Percentiles rank a stretch among this genome's conserved stretches.
Evolutionary conservation across 2,329 filamentous ascomycete genomes (phyloP).

Genomic region (Pseudogymnoascus sp.): DNA sequence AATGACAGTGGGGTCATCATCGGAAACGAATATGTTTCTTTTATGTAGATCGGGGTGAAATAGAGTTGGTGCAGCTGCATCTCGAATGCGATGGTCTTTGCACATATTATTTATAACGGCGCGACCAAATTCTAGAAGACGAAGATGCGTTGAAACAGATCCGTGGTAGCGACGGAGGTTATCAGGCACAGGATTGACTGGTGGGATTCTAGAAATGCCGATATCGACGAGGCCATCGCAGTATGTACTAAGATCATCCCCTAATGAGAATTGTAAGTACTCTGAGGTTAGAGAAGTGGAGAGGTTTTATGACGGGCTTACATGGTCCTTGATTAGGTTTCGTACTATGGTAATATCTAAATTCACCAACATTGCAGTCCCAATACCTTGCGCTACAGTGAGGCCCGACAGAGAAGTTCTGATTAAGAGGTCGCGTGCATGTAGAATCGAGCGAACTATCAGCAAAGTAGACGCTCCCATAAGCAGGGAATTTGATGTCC

Average conservation of each 20-base stretch:
- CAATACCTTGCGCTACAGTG: constrained; percentile 16
- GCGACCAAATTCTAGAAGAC: constrained; percentile 27
- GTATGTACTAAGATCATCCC: constrained; percentile 30
- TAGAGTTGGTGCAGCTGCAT: constrained; percentile 27
- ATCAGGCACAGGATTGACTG: constrained; percentile 15
- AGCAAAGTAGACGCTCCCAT: constrained; percentile 30
- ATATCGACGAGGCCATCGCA: constrained; percentile 33
- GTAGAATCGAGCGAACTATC: constrained; percentile 12
- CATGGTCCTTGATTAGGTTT: constrained; percentile 33
- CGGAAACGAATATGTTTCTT: constrained; percentile 37
- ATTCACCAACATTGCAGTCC: constrained; percentile 27
- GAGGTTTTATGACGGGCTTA: constrained; percentile 22
- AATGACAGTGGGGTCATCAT: constrained; percentile 31
- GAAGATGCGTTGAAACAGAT: constrained; percentile 28
- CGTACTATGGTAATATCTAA: constrained; percentile 29
- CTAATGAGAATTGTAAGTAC: constrained; percentile 23
- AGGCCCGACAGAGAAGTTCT: constrained; percentile 12
- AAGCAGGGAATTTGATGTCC: constrained; percentile 29
- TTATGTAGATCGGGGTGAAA: constrained; percentile 36
- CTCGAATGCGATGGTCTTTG: constrained; percentile 23
- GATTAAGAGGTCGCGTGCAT: constrained; percentile 11
- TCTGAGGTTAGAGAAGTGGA: constrained; percentile 7
- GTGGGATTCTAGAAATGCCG: constrained; percentile 32
- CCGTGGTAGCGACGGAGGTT: constrained; percentile 29
- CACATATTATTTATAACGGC: constrained; percentile 27